Evolutionary conservation across 2,329 filamentous ascomycete species (phyloP).

Genomic region (Epichloe amarillans): DNA sequence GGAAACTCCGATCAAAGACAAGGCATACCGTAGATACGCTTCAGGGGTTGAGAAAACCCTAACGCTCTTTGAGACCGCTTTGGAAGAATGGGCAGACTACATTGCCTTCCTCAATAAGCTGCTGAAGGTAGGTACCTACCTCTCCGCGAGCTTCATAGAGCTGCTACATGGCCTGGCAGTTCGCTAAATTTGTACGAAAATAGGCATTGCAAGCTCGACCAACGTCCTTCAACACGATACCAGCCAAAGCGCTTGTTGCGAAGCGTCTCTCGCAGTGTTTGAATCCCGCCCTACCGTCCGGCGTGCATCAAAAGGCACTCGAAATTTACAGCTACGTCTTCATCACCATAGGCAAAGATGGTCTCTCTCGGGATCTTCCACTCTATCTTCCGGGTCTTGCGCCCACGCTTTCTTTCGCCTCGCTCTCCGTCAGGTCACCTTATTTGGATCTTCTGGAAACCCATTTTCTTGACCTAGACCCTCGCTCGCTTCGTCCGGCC

Average conservation of each 20-base stretch:
- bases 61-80: constrained; percentile 76
- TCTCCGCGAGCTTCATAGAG: neutral
- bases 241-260: constrained; percentile 70
- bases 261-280: constrained; percentile 91
- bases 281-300: constrained; percentile 83
- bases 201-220: constrained; percentile 83
- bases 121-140: constrained; percentile 68
- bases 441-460: constrained; percentile 76
- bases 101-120: constrained; percentile 90
- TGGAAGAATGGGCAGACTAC: constrained; percentile 99
- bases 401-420: constrained; percentile 85
- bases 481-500: constrained; percentile 63
- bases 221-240: constrained; percentile 55
- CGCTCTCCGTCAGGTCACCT: constrained; percentile 73
- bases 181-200: constrained; percentile 1
- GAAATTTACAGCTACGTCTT: constrained; percentile 92
- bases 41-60: constrained; percentile 77
- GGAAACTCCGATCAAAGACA: constrained; percentile 45
- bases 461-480: constrained; percentile 61
- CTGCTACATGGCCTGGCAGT: neutral
- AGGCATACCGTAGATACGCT: constrained; percentile 76
- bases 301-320: constrained; percentile 92
- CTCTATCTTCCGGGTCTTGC: constrained; percentile 84
- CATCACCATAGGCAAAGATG: constrained; percentile 67
- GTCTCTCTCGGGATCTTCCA: constrained; percentile 66